Conservation (phyloP, 495 filamentous ascomycete species). For the Annulohypoxylon stygium region DNA sequence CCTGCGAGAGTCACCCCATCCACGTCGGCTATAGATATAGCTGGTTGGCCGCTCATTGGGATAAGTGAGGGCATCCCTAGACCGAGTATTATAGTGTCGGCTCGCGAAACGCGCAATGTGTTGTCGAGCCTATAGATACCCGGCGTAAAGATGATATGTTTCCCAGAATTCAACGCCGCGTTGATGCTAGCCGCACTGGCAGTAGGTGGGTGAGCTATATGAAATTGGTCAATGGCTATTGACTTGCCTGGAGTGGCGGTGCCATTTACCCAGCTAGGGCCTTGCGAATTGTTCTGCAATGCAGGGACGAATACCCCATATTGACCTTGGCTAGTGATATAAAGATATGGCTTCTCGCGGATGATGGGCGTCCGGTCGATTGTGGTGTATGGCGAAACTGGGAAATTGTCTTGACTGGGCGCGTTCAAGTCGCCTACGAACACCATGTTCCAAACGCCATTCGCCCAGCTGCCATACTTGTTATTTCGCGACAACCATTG, state of each 20-base stretch:
- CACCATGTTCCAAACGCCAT: constrained; percentile 54
- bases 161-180: constrained; percentile 38
- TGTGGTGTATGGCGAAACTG: constrained; percentile 47
- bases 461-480: constrained; percentile 51
- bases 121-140: constrained; percentile 49
- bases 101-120: constrained; percentile 36
- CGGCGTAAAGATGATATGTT: constrained; percentile 50
- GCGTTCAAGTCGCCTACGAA: constrained; percentile 48
- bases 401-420: constrained; percentile 46
- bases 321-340: constrained; percentile 32
- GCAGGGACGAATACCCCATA: constrained; percentile 50
- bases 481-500: constrained; percentile 54
- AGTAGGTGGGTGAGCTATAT: constrained; percentile 41
- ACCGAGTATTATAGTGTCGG: constrained; percentile 46
- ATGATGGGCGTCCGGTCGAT: constrained; percentile 45
- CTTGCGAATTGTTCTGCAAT: constrained; percentile 42
- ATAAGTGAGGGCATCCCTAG: constrained; percentile 49
- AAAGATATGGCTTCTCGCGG: constrained; percentile 52
- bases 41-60: constrained; percentile 39
- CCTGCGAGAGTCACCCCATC: constrained; percentile 51
- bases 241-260: constrained; percentile 42
- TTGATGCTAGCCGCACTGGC: constrained; percentile 45
- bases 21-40: constrained; percentile 45
- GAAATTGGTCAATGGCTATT: constrained; percentile 46
- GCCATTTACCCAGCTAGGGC: constrained; percentile 46